Conservation (phyloP, 192 early-diverging fungal species). For the Entomortierella chlamydospora region DNA sequence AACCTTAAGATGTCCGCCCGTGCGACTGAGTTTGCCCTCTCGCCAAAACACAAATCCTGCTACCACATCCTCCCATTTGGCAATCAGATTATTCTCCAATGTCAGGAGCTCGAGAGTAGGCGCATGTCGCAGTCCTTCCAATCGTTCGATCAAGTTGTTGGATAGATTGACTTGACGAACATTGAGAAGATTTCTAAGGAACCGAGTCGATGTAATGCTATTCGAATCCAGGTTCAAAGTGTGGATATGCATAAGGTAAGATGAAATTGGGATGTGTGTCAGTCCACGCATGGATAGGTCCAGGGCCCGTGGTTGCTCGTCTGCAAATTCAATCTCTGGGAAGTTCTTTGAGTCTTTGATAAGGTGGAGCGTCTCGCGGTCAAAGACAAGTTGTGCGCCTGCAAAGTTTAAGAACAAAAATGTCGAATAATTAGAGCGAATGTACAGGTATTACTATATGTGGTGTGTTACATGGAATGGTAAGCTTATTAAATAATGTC, state of each 20-base stretch:
- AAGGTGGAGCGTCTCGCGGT: slow-evolving; percentile 35
- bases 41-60: slow-evolving; percentile 51
- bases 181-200: slow-evolving; percentile 35
- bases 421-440: neutral
- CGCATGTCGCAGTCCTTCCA: slow-evolving; percentile 46
- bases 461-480: too few species aligned
- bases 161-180: slow-evolving; percentile 38
- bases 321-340: slow-evolving; percentile 37
- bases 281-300: slow-evolving; percentile 49
- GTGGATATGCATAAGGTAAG: slow-evolving; percentile 40
- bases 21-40: slow-evolving; percentile 45
- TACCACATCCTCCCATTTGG: slow-evolving; percentile 50
- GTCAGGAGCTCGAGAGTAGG: slow-evolving; percentile 35
- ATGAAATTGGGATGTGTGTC: slow-evolving; percentile 47
- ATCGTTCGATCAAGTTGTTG: slow-evolving; percentile 50
- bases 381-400: slow-evolving; percentile 51
- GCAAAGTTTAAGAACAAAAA: neutral
- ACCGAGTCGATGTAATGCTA: slow-evolving; percentile 42
- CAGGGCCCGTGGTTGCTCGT: slow-evolving; percentile 12
- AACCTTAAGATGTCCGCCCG: too few species aligned
- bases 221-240: slow-evolving; percentile 49
- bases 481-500: neutral
- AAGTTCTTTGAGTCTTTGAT: slow-evolving; percentile 37
- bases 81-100: slow-evolving; percentile 43
- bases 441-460: too few species aligned